A percentile compares a stretch with the other conserved stretches of the same genome.
These are phyloP conservation scores for Acanthamoeba sp. DNA, from an alignment of 208 protist genomes.

Conservation along the genomic window DNA sequence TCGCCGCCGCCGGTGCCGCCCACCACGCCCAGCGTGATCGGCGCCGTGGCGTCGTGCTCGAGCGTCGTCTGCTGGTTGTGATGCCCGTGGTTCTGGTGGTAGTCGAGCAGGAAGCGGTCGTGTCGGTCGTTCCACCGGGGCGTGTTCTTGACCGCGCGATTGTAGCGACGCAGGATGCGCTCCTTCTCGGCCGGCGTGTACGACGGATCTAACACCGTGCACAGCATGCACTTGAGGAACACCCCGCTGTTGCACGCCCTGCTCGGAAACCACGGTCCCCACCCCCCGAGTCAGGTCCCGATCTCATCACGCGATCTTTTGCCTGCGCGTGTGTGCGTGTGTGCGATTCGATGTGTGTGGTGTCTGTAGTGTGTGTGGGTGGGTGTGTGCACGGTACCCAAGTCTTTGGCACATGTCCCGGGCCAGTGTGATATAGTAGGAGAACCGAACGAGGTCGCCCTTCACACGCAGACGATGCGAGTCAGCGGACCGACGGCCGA, in stretches of 20 bases:
- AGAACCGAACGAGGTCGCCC: slow-evolving; percentile 26
- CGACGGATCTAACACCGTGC: background rate
- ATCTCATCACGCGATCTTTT: background rate
- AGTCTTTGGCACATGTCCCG: background rate
- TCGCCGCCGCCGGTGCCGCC: background rate
- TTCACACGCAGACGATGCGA: background rate
- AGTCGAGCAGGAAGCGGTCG: background rate
- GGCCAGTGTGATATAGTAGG: slow-evolving; percentile 34
- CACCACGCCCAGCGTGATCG: background rate
- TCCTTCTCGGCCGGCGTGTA: slow-evolving; percentile 23
- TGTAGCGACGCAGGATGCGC: slow-evolving; percentile 3
- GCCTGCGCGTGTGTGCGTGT: too few species aligned
- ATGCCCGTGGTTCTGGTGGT: background rate
- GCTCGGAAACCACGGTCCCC: too few species aligned
- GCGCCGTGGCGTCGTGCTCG: background rate
- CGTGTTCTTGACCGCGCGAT: background rate
- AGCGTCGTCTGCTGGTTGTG: background rate
- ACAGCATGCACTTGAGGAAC: slow-evolving; percentile 48
- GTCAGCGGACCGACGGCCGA: too few species aligned
- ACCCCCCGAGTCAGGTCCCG: background rate
- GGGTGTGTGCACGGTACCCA: background rate
- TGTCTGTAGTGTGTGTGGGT: background rate
- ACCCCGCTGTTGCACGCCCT: slow-evolving; percentile 41
- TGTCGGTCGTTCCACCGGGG: background rate
- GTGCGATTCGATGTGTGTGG: background rate